Percentiles rank a stretch among this genome's conserved stretches.
Evolutionary conservation across 768 basidiomycete genomes (phyloP).

Genomic region (Psilocybe tampanensis): DNA sequence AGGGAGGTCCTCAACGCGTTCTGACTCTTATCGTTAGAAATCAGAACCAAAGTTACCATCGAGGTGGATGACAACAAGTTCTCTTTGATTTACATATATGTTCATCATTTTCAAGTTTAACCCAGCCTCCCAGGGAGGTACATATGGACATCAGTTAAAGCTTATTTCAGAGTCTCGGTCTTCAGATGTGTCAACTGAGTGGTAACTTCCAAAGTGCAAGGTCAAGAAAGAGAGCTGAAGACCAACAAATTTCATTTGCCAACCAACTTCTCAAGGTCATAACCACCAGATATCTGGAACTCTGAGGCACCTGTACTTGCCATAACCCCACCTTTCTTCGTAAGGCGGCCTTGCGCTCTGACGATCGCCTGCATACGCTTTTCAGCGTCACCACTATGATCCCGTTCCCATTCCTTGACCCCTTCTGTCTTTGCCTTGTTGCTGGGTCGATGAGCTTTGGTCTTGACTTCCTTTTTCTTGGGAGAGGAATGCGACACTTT

Average conservation of each 20-base stretch:
- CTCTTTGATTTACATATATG: too few species aligned
- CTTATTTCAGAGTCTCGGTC: too few species aligned
- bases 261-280: conserved; percentile 64
- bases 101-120: too few species aligned
- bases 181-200: too few species aligned
- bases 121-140: too few species aligned
- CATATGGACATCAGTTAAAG: too few species aligned
- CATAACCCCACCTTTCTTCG: conserved; percentile 80
- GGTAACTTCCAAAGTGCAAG: too few species aligned
- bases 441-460: conserved; percentile 21
- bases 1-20: too few species aligned
- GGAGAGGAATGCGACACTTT: conserved; percentile 28
- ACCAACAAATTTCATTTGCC: conserved; percentile 14
- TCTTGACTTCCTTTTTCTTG: conserved; percentile 15
- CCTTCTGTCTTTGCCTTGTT: conserved; percentile 21
- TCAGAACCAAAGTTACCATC: too few species aligned
- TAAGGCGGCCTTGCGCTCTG: conserved; percentile 77
- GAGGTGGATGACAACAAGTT: too few species aligned
- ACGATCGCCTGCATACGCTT: conserved; percentile 86
- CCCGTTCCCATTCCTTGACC: conserved; percentile 40
- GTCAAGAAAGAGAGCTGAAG: not conserved
- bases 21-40: too few species aligned
- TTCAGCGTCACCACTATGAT: conserved; percentile 61
- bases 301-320: conserved; percentile 67
- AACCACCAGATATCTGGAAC: conserved; percentile 75